A percentile compares a stretch with the other conserved stretches of the same genome.
Evolutionary conservation across 2,329 filamentous ascomycete genomes (phyloP).

Genomic region (Penicillium nordicum): DNA sequence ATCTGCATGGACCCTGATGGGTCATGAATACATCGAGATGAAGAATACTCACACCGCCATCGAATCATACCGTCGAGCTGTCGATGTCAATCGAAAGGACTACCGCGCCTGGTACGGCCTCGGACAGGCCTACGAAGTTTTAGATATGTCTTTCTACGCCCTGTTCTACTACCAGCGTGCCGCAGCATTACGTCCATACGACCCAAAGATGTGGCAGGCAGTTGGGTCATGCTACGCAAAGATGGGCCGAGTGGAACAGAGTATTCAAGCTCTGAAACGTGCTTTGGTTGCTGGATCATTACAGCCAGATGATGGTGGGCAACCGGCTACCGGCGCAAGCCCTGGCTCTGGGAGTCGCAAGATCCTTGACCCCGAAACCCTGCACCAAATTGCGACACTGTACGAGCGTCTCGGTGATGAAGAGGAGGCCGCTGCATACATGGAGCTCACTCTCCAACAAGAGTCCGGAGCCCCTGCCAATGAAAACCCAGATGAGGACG

Average conservation of each 20-base stretch:
- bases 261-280: constrained; percentile 91
- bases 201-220: constrained; percentile 98
- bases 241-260: constrained; percentile 81
- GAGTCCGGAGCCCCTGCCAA: constrained; percentile 66
- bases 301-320: constrained; percentile 53
- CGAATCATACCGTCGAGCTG: constrained; percentile 90
- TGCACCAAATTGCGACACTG: constrained; percentile 84
- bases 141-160: constrained; percentile 97
- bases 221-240: constrained; percentile 89
- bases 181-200: constrained; percentile 86
- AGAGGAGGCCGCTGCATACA: constrained; percentile 82
- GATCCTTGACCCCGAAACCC: constrained; percentile 81
- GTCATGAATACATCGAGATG: constrained; percentile 96
- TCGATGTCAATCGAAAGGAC: constrained; percentile 93
- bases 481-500: constrained; percentile 29
- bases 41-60: constrained; percentile 98
- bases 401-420: constrained; percentile 77
- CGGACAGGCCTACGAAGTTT: constrained; percentile 93
- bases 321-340: constrained; percentile 13
- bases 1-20: constrained; percentile 97
- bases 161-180: constrained; percentile 98
- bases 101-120: constrained; percentile 98
- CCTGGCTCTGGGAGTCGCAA: constrained; percentile 31
- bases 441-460: constrained; percentile 92
- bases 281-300: constrained; percentile 85